Percentiles rank a stretch among this genome's conserved stretches.
These are phyloP conservation scores for Mortierella claussenii DNA, from an alignment of 192 early-diverging fungal species.

Conservation along the genomic window DNA sequence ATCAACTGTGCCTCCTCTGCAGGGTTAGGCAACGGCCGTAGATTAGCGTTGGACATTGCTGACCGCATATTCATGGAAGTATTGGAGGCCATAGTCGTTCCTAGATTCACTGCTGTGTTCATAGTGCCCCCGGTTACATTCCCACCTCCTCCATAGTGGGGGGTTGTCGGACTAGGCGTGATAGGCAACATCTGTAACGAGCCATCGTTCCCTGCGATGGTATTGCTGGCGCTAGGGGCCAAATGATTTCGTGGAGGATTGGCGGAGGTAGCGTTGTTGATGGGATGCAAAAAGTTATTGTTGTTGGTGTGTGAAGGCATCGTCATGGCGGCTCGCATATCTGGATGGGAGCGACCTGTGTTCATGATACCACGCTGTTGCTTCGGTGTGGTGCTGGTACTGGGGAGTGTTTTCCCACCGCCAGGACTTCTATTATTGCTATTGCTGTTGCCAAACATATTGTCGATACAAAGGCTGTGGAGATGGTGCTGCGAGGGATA, in stretches of 20 bases:
- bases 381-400: background rate
- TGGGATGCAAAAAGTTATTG: slow-evolving; percentile 15
- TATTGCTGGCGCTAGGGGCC: slow-evolving; percentile 10
- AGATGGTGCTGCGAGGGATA: too few species aligned
- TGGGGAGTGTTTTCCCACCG: background rate
- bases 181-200: slow-evolving; percentile 27
- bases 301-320: slow-evolving; percentile 9
- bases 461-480: too few species aligned
- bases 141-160: slow-evolving; percentile 16
- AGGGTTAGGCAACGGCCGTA: slow-evolving; percentile 32
- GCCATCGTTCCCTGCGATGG: slow-evolving; percentile 15
- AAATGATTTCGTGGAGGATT: slow-evolving; percentile 16
- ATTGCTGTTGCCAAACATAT: background rate
- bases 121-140: background rate
- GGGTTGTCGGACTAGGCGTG: slow-evolving; percentile 11
- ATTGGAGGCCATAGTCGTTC: background rate
- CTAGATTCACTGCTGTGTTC: background rate
- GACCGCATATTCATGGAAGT: background rate
- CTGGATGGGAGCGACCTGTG: background rate
- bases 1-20: slow-evolving; percentile 39
- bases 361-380: background rate
- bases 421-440: background rate
- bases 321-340: background rate
- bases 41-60: too few species aligned
- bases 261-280: slow-evolving; percentile 6